phyloP scores from a whole-genome alignment of 805 yeast genomes.

The Candida maltosa region DNA sequence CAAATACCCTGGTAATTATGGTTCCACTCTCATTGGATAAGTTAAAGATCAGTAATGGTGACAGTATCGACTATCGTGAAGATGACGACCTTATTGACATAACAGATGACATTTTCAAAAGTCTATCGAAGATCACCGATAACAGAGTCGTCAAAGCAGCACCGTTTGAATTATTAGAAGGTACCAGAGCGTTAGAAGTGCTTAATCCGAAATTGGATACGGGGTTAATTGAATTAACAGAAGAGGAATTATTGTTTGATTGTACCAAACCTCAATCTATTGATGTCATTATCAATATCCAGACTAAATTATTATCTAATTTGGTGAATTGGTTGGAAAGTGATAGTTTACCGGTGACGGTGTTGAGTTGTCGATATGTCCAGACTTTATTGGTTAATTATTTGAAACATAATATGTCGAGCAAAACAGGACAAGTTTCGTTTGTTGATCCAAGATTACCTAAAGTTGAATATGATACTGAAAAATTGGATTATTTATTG shows the following conservation, averaged over 20 bases:
- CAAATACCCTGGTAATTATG: no score
- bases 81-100: constrained; percentile 42
- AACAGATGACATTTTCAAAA: constrained; percentile 47
- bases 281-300: constrained; percentile 45
- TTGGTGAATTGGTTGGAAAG: constrained; percentile 75
- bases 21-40: no score
- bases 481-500: constrained; percentile 20
- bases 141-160: constrained; percentile 60
- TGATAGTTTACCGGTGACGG: constrained; percentile 70
- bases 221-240: constrained; percentile 51
- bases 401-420: constrained; percentile 11
- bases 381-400: constrained; percentile 52
- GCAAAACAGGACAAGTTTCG: constrained; percentile 6
- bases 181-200: constrained; percentile 84
- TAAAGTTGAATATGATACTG: constrained; percentile 6
- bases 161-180: constrained; percentile 67
- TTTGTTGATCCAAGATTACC: constrained; percentile 13
- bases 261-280: constrained; percentile 33
- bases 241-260: constrained; percentile 47
- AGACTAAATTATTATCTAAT: constrained; percentile 51
- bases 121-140: constrained; percentile 37
- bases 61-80: not conserved
- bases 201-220: constrained; percentile 74
- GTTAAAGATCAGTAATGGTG: no score
- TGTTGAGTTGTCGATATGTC: constrained; percentile 72